Conservation (phyloP, 805 yeast species). For the Saccharomycopsis schoenii region DNA sequence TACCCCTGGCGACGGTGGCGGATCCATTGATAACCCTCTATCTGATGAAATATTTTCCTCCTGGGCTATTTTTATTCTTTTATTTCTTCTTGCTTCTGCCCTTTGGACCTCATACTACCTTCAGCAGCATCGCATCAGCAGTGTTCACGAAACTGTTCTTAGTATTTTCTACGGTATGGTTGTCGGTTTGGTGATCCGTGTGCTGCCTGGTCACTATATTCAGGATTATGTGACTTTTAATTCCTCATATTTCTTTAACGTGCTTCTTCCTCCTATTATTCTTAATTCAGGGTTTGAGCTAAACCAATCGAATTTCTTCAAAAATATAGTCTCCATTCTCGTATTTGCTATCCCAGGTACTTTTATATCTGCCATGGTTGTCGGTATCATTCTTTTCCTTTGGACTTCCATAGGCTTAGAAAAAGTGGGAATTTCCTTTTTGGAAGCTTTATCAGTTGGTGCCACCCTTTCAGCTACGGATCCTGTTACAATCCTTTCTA, state of each 20-base stretch:
- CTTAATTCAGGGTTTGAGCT: conserved; percentile 93
- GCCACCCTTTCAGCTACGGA: conserved; percentile 98
- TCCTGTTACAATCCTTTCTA: conserved; percentile 93
- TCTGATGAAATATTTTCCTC: conserved; percentile 93
- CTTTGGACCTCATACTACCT: conserved; percentile 91
- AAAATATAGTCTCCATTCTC: conserved; percentile 82
- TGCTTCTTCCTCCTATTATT: conserved; percentile 90
- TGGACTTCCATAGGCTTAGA: conserved; percentile 93
- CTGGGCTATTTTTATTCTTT: conserved; percentile 89
- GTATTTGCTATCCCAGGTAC: conserved; percentile 98
- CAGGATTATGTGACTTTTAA: conserved; percentile 96
- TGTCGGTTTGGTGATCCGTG: conserved; percentile 82
- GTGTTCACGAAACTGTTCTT: conserved; percentile 94
- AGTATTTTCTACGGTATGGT: conserved; percentile 96
- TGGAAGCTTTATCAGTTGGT: conserved; percentile 95
- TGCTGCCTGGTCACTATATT: conserved; percentile 92
- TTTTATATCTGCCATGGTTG: conserved; percentile 78
- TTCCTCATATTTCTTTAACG: conserved; percentile 87
- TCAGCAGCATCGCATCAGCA: conserved; percentile 84
- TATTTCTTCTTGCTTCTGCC: conserved; percentile 74
- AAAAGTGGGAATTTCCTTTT: conserved; percentile 78
- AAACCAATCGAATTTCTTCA: conserved; percentile 90
- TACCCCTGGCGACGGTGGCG: conserved; percentile 37
- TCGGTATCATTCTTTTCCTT: conserved; percentile 77
- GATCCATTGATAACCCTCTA: conserved; percentile 65